phyloP scores from a whole-genome alignment of 176 grass and related monocot genomes.

The Oryza brachyantha region DNA sequence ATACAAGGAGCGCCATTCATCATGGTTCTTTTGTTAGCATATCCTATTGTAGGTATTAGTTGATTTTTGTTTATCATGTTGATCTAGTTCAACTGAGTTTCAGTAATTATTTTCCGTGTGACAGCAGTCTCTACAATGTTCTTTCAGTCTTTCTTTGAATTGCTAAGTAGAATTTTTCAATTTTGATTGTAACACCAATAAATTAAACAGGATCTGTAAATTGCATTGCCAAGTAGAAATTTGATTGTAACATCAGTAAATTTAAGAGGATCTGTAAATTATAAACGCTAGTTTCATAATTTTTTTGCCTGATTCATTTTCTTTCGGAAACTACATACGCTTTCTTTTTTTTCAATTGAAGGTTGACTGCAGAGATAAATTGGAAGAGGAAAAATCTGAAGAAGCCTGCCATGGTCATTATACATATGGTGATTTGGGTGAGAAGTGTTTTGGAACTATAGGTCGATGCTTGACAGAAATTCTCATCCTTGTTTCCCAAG shows the following conservation, averaged over 20 bases:
- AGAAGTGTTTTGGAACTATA: conserved; percentile 58
- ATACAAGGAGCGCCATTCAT: not conserved
- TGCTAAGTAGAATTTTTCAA: not conserved
- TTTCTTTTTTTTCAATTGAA: conserved; percentile 38
- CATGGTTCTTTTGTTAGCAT: not conserved
- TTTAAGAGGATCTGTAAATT: not conserved
- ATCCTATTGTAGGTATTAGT: not conserved
- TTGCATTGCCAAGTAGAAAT: not conserved
- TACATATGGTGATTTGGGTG: conserved; percentile 81
- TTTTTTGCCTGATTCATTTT: not conserved
- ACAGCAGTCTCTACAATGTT: not conserved
- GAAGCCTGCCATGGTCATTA: conserved; percentile 25
- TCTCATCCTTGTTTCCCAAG: conserved; percentile 71
- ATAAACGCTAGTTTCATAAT: not conserved
- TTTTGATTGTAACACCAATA: not conserved
- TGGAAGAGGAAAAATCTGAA: conserved; percentile 45
- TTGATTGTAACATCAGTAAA: not conserved
- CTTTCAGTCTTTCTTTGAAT: not conserved
- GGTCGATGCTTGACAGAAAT: conserved; percentile 76
- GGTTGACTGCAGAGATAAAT: conserved; percentile 76
- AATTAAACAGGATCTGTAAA: not conserved
- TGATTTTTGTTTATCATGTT: conserved; percentile 1
- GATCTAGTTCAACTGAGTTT: not conserved
- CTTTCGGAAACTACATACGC: not conserved
- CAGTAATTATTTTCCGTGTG: not conserved